Evolutionary conservation across 805 yeast species (phyloP).

Genomic region (Lipomyces sp.): DNA sequence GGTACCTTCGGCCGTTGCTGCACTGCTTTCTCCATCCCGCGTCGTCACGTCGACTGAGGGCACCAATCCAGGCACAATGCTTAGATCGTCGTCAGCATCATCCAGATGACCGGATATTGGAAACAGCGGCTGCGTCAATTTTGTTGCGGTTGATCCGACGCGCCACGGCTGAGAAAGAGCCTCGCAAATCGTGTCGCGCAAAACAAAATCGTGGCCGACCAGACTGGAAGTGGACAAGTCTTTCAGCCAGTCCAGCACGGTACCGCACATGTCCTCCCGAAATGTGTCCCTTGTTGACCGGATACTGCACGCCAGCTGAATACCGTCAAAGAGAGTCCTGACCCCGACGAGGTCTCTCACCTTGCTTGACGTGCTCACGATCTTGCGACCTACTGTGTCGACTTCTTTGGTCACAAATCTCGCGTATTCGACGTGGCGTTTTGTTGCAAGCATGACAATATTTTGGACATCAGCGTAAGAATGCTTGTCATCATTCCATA

Average conservation of each 20-base stretch:
- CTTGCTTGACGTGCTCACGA: constrained; percentile 57
- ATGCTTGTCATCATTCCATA: constrained; percentile 77
- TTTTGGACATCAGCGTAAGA: constrained; percentile 73
- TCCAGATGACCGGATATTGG: constrained; percentile 38
- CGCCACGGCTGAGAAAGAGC: constrained; percentile 64
- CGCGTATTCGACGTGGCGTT: constrained; percentile 62
- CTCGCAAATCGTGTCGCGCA: constrained; percentile 52
- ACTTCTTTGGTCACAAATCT: constrained; percentile 66
- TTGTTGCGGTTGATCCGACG: constrained; percentile 44
- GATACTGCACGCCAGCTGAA: constrained; percentile 66
- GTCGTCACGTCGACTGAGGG: background rate
- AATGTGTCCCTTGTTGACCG: constrained; percentile 65
- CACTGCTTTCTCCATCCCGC: background rate
- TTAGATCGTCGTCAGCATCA: constrained; percentile 42
- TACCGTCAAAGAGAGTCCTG: constrained; percentile 54
- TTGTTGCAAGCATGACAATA: constrained; percentile 60
- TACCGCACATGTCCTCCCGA: constrained; percentile 77
- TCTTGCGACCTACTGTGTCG: constrained; percentile 64
- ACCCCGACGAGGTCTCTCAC: constrained; percentile 50
- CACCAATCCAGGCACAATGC: background rate
- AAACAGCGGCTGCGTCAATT: constrained; percentile 15
- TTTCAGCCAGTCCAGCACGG: constrained; percentile 62
- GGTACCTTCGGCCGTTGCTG: background rate
- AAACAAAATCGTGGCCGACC: constrained; percentile 46
- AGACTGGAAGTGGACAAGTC: constrained; percentile 56